Evolutionary conservation across 768 basidiomycete genomes (phyloP).

Genomic region (Tricholomella constricta): DNA sequence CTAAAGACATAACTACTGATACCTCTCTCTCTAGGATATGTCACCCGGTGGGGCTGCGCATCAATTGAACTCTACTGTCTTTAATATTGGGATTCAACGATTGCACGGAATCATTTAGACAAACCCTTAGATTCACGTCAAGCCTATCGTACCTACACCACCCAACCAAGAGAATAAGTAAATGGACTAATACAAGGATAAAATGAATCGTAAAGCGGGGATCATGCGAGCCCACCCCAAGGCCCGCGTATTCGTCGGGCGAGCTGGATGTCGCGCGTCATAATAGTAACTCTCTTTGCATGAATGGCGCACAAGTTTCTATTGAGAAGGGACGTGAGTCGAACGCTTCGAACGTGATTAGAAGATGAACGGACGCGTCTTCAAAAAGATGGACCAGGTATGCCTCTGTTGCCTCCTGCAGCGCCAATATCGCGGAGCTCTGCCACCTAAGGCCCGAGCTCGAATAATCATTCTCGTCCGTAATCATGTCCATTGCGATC

Average conservation of each 20-base stretch:
- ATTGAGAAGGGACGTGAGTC: conserved; percentile 6
- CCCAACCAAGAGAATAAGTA: conserved; percentile 15
- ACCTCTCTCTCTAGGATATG: not conserved
- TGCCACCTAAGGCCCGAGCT: conserved; percentile 86
- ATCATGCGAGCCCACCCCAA: conserved; percentile 72
- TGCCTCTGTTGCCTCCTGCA: conserved; percentile 97
- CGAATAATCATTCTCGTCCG: conserved; percentile 65
- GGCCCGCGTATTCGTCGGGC: conserved; percentile 93
- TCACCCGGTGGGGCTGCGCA: not conserved
- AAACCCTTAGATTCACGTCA: conserved; percentile 5
- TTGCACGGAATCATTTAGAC: not conserved
- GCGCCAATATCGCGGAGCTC: conserved; percentile 86
- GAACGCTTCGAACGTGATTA: not conserved
- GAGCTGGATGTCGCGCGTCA: conserved; percentile 96
- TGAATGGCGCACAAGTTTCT: conserved; percentile 97
- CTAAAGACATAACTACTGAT: not conserved
- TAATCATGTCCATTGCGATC: conserved; percentile 89
- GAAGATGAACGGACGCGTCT: conserved; percentile 80
- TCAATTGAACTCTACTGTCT: not conserved
- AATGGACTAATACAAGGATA: conserved; percentile 17
- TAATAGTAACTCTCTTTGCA: conserved; percentile 96
- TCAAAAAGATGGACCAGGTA: conserved; percentile 96
- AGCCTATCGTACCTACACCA: conserved; percentile 11
- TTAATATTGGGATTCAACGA: not conserved
- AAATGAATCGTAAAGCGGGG: conserved; percentile 2